Conservation (phyloP, 2,329 filamentous ascomycete species). For the Leptographium lundbergii region DNA sequence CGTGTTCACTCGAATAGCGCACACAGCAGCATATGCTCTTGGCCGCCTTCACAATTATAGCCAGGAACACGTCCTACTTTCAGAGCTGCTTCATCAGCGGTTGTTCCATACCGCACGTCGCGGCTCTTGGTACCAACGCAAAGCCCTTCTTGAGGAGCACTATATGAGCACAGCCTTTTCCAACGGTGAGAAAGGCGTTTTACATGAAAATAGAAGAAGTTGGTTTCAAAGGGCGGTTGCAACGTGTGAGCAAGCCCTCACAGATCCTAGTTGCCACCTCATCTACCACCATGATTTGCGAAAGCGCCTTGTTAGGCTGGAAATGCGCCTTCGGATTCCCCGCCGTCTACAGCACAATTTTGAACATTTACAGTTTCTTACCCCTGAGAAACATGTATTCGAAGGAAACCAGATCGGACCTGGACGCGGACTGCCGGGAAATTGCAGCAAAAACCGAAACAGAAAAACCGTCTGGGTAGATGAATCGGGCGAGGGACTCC, state of each 20-base stretch:
- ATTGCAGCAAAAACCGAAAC: slow-evolving; percentile 16
- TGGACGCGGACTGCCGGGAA: slow-evolving; percentile 28
- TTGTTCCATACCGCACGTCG: slow-evolving; percentile 77
- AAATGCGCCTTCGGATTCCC: slow-evolving; percentile 69
- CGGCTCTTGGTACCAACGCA: slow-evolving; percentile 91
- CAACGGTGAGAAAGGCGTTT: slow-evolving; percentile 24
- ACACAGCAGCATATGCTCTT: slow-evolving; percentile 71
- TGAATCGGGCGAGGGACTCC: slow-evolving; percentile 31
- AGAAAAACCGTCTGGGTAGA: slow-evolving; percentile 85
- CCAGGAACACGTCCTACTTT: slow-evolving; percentile 61
- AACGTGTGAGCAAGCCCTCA: slow-evolving; percentile 77
- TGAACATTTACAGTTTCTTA: slow-evolving; percentile 65
- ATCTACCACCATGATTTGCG: slow-evolving; percentile 93
- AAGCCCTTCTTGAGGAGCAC: slow-evolving; percentile 86
- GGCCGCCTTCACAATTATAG: slow-evolving; percentile 71
- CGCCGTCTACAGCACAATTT: slow-evolving; percentile 89
- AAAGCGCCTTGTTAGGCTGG: slow-evolving; percentile 83
- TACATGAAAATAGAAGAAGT: slow-evolving; percentile 55
- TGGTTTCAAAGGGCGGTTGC: slow-evolving; percentile 66
- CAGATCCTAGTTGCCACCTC: slow-evolving; percentile 79
- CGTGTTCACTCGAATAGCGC: slow-evolving; percentile 84
- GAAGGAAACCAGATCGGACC: slow-evolving; percentile 61
- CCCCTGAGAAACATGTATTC: slow-evolving; percentile 62
- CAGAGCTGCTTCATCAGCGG: slow-evolving; percentile 63
- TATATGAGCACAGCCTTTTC: slow-evolving; percentile 60